Evolutionary conservation across 2,329 filamentous ascomycete genomes (phyloP), one percentile per base, ranked within the genome.

Genomic region (Aspergillus sp.): DNA sequence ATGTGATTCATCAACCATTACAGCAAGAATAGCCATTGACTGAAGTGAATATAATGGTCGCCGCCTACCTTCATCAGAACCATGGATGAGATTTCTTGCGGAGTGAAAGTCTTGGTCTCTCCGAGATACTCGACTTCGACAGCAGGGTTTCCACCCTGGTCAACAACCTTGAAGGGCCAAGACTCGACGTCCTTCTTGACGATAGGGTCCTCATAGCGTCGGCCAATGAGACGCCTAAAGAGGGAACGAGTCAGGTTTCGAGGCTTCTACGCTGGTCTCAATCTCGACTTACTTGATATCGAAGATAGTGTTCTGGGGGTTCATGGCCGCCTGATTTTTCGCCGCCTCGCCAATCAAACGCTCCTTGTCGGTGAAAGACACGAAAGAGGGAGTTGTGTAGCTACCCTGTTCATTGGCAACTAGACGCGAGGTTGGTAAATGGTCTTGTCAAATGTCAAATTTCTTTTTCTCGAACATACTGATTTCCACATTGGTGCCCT

Each of bases 261-360:
- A 53, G 58, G 6, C 39, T 41, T 3, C 11, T 22, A 13, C 15
- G n/a, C 6, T 15, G 9, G 20, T 15, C 24, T 17, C 24, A 30
- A 11, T 17, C 4, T 34, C 13, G 36, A 56, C 89, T 82, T 80
- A 95, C 92, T 98, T 99, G 87, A 96, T 90, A 82, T 99, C 95
- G 83, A 98, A 99, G 81, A 99, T 86, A 71, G 95, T 99, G 85
- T 98, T 98, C 77, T 81, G 80, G 64, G 95, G 95, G 90, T 99
- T 99, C 91, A 98, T 96, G 74, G 95, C 93, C 76, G 93, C 95
- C 88, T 97, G 93, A 86, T 99, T 99, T 90, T 98, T 99, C 76
- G 95, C 95, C 62, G 95, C 93, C 86, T 98, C 95, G 85, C 95
- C 95, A 76, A 98, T 98, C 82, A 99, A 84, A 81, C 95, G 93